These are phyloP conservation scores for Neopestalotiopsis clavispora DNA, from an alignment of 2,329 filamentous ascomycete genomes.

Conservation along the genomic window DNA sequence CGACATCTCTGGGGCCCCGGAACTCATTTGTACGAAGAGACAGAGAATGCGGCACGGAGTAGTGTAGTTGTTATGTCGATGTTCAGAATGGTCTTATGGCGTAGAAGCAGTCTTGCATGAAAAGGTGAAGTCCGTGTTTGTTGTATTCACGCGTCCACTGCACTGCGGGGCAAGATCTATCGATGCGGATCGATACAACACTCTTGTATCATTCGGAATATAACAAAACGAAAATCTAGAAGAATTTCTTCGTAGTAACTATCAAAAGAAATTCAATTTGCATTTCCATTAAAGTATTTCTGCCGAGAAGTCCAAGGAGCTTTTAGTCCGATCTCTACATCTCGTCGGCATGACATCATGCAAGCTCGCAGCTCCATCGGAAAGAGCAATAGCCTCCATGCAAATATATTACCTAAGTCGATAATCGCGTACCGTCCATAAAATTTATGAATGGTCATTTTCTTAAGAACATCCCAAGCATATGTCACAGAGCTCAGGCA, in stretches of 20 bases:
- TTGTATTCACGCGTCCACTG: not conserved
- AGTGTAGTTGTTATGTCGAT: not conserved
- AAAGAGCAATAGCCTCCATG: not conserved
- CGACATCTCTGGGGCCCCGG: constrained; percentile 58
- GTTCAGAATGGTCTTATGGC: not conserved
- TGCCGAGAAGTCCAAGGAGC: not conserved
- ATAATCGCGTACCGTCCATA: not conserved
- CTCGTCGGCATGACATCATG: constrained; percentile 20
- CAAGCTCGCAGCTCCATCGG: constrained; percentile 16
- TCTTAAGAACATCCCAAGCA: not conserved
- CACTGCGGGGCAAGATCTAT: not conserved
- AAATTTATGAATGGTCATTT: too few relatives aligned
- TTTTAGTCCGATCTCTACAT: constrained; percentile 7
- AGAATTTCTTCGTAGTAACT: too few relatives aligned
- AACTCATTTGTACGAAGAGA: constrained; percentile 27
- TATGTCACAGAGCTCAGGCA: not conserved
- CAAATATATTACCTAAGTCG: not conserved
- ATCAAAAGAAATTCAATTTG: too few relatives aligned
- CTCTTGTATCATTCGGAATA: too few relatives aligned
- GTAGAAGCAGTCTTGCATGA: not conserved
- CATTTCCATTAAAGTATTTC: too few relatives aligned
- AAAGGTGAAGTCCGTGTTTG: not conserved
- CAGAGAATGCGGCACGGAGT: not conserved
- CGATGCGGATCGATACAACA: too few relatives aligned
- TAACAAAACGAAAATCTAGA: too few relatives aligned